Percentiles rank a stretch among this genome's conserved stretches.
Evolutionary conservation across 257 asterid species (phyloP).

Genomic region (Solanum rostratum): DNA sequence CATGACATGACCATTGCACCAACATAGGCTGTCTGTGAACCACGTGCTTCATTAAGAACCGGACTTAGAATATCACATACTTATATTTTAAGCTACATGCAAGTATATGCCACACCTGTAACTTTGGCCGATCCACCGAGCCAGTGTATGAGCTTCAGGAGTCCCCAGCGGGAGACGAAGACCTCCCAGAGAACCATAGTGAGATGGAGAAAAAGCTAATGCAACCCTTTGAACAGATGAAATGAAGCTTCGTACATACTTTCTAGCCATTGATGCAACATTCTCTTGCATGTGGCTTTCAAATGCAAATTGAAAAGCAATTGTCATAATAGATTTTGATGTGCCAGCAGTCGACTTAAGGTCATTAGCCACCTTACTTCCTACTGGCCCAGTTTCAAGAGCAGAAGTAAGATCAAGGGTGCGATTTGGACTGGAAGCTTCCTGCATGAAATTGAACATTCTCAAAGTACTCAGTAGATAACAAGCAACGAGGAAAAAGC

Average conservation of each 20-base stretch:
- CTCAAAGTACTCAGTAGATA: not conserved
- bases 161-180: slow-evolving; percentile 64
- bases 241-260: slow-evolving; percentile 76
- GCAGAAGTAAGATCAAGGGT: slow-evolving; percentile 91
- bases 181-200: slow-evolving; percentile 44
- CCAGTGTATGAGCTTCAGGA: slow-evolving; percentile 76
- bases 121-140: slow-evolving; percentile 82
- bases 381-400: slow-evolving; percentile 62
- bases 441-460: slow-evolving; percentile 25
- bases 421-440: slow-evolving; percentile 72
- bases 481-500: not conserved
- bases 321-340: slow-evolving; percentile 68
- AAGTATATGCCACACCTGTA: slow-evolving; percentile 38
- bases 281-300: slow-evolving; percentile 86
- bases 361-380: slow-evolving; percentile 38
- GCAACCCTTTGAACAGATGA: slow-evolving; percentile 89
- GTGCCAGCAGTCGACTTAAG: slow-evolving; percentile 20
- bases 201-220: slow-evolving; percentile 72
- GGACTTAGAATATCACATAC: not conserved
- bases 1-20: not conserved
- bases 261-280: slow-evolving; percentile 76
- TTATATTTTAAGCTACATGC: not conserved
- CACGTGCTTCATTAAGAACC: not conserved
- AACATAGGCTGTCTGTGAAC: not conserved
- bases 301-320: slow-evolving; percentile 75